Base-by-base conservation (phyloP, 495 filamentous ascomycete genomes). In the Penicillium samsonianum region DNA sequence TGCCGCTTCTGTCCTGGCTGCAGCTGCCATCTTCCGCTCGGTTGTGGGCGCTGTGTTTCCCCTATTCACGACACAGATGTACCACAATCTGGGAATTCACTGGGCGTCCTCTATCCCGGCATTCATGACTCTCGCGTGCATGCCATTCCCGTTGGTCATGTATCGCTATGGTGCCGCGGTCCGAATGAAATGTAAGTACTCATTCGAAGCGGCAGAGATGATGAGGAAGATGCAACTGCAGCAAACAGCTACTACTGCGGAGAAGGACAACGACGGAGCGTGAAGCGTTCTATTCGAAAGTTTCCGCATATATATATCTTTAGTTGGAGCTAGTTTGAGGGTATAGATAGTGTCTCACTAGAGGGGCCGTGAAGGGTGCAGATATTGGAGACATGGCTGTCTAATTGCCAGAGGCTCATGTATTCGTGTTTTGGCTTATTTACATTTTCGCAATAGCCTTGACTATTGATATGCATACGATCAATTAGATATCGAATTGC, bases 21-120 rank as follows among this genome's bases (percentile, higher is more conserved):
- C 88, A 8, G 90, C 87, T 64, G 76, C 84, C 2, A 80, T 89
- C 0, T 72, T 92, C n/a, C 78, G 83, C 19, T 82, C 78, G 0
- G 38, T 78, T 0, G 89, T 91, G 60, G 90, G 90, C 47, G 83
- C 87, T 35, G 85, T 80, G 0, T 92, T 94, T 70, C 90, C 90
- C 0, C 76, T 94, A 0, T 92, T 94, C 73, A 92, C 89, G 0
- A 83, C 80, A 0, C 72, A 85, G 49, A 88, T 92, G 86, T 92
- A 89, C 69, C 25, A 72, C 5, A 79, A 84, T 61, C 77, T 93
- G 0, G 89, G 89, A 46, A 83, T 87, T 50, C 87, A 91, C 72
- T 91, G 89, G 89, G 89, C 88, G 1, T 86, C 81, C 16, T 83
- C 82, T 0, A 78, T 93, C 45, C 87, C 88, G 0, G 90, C 87